These are phyloP conservation scores for Suillus decipiens DNA, from an alignment of 768 basidiomycete species.

Conservation along the genomic window DNA sequence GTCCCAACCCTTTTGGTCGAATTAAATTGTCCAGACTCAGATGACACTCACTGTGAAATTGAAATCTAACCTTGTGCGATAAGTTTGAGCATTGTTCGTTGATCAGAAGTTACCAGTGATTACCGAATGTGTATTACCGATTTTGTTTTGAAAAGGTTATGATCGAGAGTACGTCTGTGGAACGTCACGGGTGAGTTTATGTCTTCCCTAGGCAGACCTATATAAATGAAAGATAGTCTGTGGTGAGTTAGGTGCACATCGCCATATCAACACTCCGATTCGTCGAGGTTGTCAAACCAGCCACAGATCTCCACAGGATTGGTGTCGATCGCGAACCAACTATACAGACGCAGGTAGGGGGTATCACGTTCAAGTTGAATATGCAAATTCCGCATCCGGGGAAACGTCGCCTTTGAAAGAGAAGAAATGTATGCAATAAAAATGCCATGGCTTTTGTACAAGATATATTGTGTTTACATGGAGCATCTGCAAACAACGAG, in stretches of 20 bases:
- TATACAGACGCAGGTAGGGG: background rate
- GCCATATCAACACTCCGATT: background rate
- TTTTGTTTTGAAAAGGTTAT: background rate
- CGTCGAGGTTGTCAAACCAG: background rate
- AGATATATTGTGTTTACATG: constrained; percentile 1
- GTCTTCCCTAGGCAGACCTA: too few relatives aligned
- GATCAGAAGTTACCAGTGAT: background rate
- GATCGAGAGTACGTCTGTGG: background rate
- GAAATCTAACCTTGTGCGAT: background rate
- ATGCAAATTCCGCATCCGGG: background rate
- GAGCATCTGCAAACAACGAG: background rate
- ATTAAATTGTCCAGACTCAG: background rate
- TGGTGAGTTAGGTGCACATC: background rate
- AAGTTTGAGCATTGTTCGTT: background rate
- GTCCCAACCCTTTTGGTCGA: background rate
- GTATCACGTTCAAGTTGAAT: background rate
- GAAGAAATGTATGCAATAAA: background rate
- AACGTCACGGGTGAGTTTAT: background rate
- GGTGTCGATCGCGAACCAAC: background rate
- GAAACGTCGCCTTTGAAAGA: background rate
- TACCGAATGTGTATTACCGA: background rate
- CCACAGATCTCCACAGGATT: background rate
- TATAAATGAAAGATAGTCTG: too few relatives aligned
- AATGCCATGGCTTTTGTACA: background rate
- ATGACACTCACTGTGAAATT: constrained; percentile 1